Evolutionary conservation across 2,329 filamentous ascomycete genomes (phyloP).

Genomic region (Diaporthe humulicola): DNA sequence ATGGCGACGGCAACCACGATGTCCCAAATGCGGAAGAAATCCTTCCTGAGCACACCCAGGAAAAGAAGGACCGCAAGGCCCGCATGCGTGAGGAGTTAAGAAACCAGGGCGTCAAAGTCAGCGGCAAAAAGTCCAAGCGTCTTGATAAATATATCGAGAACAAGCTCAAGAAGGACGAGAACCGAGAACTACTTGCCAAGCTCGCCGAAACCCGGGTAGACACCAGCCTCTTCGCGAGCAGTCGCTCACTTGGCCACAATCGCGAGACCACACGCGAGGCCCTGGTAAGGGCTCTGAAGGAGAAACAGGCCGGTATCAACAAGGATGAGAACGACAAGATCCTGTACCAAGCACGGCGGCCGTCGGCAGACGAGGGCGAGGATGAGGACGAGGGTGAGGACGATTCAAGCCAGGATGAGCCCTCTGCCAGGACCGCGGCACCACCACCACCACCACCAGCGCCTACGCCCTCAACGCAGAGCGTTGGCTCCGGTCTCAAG

Average conservation of each 20-base stretch:
- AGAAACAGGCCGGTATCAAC: slow-evolving; percentile 74
- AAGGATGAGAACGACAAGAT: slow-evolving; percentile 65
- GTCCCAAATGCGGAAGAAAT: slow-evolving; percentile 71
- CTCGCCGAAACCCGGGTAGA: slow-evolving; percentile 85
- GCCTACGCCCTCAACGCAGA: neutral
- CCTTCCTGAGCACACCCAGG: slow-evolving; percentile 60
- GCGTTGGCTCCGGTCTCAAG: slow-evolving; percentile 84
- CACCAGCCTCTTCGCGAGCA: slow-evolving; percentile 84
- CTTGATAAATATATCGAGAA: slow-evolving; percentile 82
- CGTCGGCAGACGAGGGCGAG: slow-evolving; percentile 48
- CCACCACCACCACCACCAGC: neutral
- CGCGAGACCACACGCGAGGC: slow-evolving; percentile 79
- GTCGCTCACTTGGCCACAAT: slow-evolving; percentile 79
- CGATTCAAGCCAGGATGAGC: slow-evolving; percentile 17
- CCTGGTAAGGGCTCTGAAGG: slow-evolving; percentile 73
- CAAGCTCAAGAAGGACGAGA: slow-evolving; percentile 96
- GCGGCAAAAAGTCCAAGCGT: slow-evolving; percentile 75
- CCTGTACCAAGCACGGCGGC: slow-evolving; percentile 62
- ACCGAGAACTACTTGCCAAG: slow-evolving; percentile 84
- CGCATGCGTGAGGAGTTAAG: slow-evolving; percentile 67
- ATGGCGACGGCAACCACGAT: slow-evolving; percentile 53
- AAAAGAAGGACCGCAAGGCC: slow-evolving; percentile 67
- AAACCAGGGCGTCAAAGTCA: slow-evolving; percentile 67
- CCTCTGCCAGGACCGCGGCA: neutral
- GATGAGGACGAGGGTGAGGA: slow-evolving; percentile 46